Evolutionary conservation across 805 yeast species (phyloP).

Genomic region (Starmerella floris): DNA sequence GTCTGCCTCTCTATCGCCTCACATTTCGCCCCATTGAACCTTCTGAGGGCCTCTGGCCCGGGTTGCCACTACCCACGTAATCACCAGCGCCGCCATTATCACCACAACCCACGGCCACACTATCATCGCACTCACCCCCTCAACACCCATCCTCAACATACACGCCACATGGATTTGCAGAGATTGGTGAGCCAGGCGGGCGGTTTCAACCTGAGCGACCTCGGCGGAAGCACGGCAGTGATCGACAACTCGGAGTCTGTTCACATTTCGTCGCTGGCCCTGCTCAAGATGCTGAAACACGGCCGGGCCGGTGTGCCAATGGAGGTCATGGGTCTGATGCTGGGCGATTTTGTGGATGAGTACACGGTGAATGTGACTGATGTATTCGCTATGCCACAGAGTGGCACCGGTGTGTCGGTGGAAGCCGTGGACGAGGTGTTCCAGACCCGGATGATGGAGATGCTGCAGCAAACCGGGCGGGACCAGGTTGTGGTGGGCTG

Average conservation of each 20-base stretch:
- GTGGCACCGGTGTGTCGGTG: slow-evolving; percentile 89
- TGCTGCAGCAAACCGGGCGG: slow-evolving; percentile 97
- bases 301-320: slow-evolving; percentile 70
- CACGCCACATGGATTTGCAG: slow-evolving; percentile 25
- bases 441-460: slow-evolving; percentile 98
- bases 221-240: slow-evolving; percentile 51
- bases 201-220: slow-evolving; percentile 24
- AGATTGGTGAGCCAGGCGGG: slow-evolving; percentile 26
- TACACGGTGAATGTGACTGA: slow-evolving; percentile 94
- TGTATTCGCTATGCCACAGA: slow-evolving; percentile 99
- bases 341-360: slow-evolving; percentile 95
- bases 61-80: too few relatives aligned
- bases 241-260: slow-evolving; percentile 95
- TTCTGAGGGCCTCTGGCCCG: too few relatives aligned
- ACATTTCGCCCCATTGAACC: neutral
- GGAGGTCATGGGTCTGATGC: slow-evolving; percentile 94
- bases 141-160: too few relatives aligned
- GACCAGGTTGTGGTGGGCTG: slow-evolving; percentile 99
- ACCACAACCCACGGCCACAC: too few relatives aligned
- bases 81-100: too few relatives aligned
- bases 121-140: too few relatives aligned
- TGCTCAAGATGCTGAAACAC: slow-evolving; percentile 91
- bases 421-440: slow-evolving; percentile 99
- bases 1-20: too few relatives aligned
- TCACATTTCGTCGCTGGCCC: slow-evolving; percentile 86